Evolutionary conservation across 352 stramenopile species (phyloP), one percentile per base, ranked within the genome.

Genomic region (Phytopythium kandeliae): DNA sequence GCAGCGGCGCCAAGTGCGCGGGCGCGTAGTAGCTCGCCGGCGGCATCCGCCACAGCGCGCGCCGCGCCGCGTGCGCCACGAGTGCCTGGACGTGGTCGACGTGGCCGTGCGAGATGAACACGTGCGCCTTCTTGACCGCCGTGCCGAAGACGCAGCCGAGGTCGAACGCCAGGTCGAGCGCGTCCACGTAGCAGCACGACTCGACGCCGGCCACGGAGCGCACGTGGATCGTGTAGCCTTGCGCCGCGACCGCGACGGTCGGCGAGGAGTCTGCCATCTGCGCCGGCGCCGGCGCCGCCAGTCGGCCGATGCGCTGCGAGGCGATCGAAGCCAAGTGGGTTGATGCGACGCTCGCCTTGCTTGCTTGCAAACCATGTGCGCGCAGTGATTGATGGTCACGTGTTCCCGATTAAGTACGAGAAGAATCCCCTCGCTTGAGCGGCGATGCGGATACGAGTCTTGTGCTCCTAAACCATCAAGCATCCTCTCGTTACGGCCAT

Each of bases 81-180:
- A 94, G 58, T 0, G 73, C 74, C 6, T 69, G 58, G 50, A 96
- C 80, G 67, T 96, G 85, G 61, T 96, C 85, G 13, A 81, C 55
- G 66, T 96, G 85, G 42, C 85, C 85, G 47, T 96, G 85, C 22
- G 85, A 91, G 60, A 96, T 86, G 64, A 96, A 94, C 19, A 96
- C 71, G 51, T 92, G 65, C 17, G 70, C 68, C 59, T 90, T 91
- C 57, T 43, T 76, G 22, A 62, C 66, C 25, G 74, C 67, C 15
- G 65, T 43, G 12, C 60, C 62, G 25, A 75, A 61, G 44, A 76
- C 67, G 48, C 71, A 75, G 41, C 83, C 83, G 35, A 91, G 73
- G 50, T 94, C 83, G 41, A 94, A 94, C 6, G 71, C 78, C 8
- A 92, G 56, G 48, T 94, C 75, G 13, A 90, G 60, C 0, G 62